Conservation (phyloP, 2,329 filamentous ascomycete species). For the Phyllosticta citriasiana region DNA sequence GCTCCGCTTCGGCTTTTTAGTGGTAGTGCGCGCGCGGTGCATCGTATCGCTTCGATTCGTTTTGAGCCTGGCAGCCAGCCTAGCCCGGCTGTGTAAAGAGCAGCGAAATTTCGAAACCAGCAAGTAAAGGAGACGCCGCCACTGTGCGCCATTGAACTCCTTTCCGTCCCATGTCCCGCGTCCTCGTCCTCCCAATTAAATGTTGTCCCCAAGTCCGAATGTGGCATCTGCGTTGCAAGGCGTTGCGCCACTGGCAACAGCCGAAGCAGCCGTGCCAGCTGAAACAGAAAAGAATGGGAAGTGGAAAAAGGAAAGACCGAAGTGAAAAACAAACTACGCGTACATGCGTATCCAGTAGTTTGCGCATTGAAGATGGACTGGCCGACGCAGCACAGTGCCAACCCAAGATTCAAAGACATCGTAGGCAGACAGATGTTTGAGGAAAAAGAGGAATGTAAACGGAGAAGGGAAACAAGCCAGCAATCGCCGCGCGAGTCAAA, state of each 20-base stretch:
- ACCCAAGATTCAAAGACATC: not conserved
- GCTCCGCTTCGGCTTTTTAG: not conserved
- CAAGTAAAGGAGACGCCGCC: not conserved
- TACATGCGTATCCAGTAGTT: not conserved
- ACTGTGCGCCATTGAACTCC: not conserved
- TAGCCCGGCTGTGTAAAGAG: not conserved
- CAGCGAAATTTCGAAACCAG: not conserved
- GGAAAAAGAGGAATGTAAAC: not conserved
- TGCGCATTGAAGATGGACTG: not conserved
- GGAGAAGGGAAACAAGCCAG: not conserved
- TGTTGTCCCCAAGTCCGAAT: not conserved
- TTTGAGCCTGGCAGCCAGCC: not conserved
- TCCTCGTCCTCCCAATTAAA: not conserved
- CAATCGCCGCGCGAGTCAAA: not conserved
- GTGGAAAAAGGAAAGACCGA: not conserved
- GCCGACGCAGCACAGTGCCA: not conserved
- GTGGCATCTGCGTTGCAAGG: not conserved
- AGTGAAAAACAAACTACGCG: not conserved
- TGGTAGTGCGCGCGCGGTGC: not conserved
- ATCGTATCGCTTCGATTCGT: not conserved
- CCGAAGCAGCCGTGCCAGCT: not conserved
- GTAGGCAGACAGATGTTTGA: not conserved
- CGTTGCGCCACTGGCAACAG: not conserved
- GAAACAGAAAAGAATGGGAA: not conserved
- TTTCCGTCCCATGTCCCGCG: not conserved